Evolutionary conservation across 768 basidiomycete species (phyloP).

Genomic region (Mycena metata): DNA sequence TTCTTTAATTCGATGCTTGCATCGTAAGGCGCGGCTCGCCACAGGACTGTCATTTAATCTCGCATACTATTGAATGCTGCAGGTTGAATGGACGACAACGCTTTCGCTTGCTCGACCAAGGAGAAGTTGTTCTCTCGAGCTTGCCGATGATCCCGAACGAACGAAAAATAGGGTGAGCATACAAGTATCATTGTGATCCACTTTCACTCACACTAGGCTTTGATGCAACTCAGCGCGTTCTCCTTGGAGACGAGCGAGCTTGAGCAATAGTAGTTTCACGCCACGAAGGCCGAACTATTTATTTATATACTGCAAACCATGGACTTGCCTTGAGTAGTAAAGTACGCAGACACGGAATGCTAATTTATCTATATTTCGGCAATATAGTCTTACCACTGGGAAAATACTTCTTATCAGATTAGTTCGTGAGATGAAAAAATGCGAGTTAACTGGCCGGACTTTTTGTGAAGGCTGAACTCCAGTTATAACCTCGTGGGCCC

Average conservation of each 20-base stretch:
- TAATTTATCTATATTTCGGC: neutral
- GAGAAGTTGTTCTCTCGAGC: neutral
- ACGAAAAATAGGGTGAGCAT: neutral
- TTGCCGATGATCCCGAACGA: neutral
- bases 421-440: too few species aligned
- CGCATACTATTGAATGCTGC: neutral
- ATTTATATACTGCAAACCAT: neutral
- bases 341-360: neutral
- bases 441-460: too few species aligned
- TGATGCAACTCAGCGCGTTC: constrained; percentile 1
- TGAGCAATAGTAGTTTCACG: neutral
- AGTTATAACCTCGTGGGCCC: too few species aligned
- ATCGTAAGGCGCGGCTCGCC: constrained; percentile 3
- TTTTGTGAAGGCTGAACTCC: too few species aligned
- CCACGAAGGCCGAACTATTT: neutral
- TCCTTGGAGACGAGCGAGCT: neutral
- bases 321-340: neutral
- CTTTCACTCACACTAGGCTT: neutral
- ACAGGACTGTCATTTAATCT: neutral
- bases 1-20: constrained; percentile 18
- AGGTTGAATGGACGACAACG: constrained; percentile 10
- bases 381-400: too few species aligned
- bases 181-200: neutral
- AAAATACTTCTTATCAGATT: too few species aligned
- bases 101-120: constrained; percentile 2